These are phyloP conservation scores for Fusarium sublunatum DNA, from an alignment of 2,329 filamentous ascomycete genomes.

Conservation along the genomic window DNA sequence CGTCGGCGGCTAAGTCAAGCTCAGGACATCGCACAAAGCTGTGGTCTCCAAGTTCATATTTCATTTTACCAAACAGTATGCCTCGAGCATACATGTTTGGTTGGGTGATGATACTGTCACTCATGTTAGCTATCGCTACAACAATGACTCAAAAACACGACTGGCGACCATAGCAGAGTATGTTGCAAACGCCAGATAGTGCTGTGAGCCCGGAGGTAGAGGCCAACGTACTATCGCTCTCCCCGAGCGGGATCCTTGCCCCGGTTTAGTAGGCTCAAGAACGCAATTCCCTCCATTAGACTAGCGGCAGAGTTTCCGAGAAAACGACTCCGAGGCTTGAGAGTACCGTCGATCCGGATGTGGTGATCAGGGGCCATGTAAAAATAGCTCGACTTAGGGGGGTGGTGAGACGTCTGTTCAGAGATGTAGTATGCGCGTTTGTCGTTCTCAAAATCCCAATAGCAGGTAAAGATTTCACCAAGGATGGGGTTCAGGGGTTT, in stretches of 20 bases:
- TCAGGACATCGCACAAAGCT: slow-evolving; percentile 93
- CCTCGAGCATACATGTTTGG: slow-evolving; percentile 99
- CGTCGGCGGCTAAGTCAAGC: slow-evolving; percentile 84
- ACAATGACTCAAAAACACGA: neutral
- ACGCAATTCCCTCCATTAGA: slow-evolving; percentile 96
- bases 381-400: slow-evolving; percentile 98
- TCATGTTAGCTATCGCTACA: slow-evolving; percentile 15
- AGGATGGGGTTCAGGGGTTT: slow-evolving; percentile 97
- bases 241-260: slow-evolving; percentile 72
- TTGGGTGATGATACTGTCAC: slow-evolving; percentile 83
- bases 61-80: slow-evolving; percentile 99
- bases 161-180: slow-evolving; percentile 23
- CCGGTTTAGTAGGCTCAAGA: slow-evolving; percentile 83
- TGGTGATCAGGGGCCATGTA: slow-evolving; percentile 95
- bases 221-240: slow-evolving; percentile 82
- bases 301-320: slow-evolving; percentile 97
- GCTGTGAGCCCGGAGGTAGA: neutral
- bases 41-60: slow-evolving; percentile 97
- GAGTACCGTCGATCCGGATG: slow-evolving; percentile 93
- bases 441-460: slow-evolving; percentile 89
- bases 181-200: neutral
- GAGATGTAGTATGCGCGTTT: slow-evolving; percentile 95
- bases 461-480: slow-evolving; percentile 93
- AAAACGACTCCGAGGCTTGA: slow-evolving; percentile 95
- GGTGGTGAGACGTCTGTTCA: slow-evolving; percentile 98